Base-by-base conservation (phyloP, 2,329 filamentous ascomycete species). In the Phymatotrichopsis omnivora region DNA sequence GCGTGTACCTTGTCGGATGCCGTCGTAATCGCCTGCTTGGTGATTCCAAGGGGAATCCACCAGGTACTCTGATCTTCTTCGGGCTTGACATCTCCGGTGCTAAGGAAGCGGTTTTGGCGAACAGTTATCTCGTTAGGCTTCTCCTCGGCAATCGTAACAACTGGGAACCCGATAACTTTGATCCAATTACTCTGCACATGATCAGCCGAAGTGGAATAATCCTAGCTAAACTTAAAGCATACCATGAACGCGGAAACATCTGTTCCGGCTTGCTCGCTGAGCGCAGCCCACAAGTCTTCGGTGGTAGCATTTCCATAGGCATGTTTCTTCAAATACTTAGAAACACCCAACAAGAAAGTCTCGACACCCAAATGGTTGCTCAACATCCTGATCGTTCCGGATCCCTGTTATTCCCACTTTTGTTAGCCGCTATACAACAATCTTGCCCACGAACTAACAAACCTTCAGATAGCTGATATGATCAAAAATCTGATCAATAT, bases 401-500 rank as follows among this genome's bases (percentile, higher is more conserved):
- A 93, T 27, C 91, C 91, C 69, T 98, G 96, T 29, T 43, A 33
- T 19, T 40, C 38, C 29, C 44, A 28, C 11, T 24, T 31, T 31
- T n/a, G 10, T 49, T 24, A 39, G 33, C n/a, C 27, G 10, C 20
- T n/a, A 6, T 11, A 28, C n/a, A 29, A 28, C 12, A 3, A 14
- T 19, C 14, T 20, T 11, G 19, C 11, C 36, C 7, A 33, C 14
- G 1, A 7, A 5, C 12, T 3, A 14, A 17, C 14, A n/a, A 44
- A 52, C 51, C 46, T 58, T 58, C 52, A 93, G 72, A 62, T 96
- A 98, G 66, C 84, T 93, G 65, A 98, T 96, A 62, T 81, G 76
- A 63, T 98, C 91, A 61, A 98, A 98, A 55, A 96, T 93, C 64
- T 98, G 91, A 64, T 96, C 93, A 55, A 96, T 85, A 58, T 96